phyloP scores from a whole-genome alignment of 345 rosid genomes.

The Dipteronia dyeriana region DNA sequence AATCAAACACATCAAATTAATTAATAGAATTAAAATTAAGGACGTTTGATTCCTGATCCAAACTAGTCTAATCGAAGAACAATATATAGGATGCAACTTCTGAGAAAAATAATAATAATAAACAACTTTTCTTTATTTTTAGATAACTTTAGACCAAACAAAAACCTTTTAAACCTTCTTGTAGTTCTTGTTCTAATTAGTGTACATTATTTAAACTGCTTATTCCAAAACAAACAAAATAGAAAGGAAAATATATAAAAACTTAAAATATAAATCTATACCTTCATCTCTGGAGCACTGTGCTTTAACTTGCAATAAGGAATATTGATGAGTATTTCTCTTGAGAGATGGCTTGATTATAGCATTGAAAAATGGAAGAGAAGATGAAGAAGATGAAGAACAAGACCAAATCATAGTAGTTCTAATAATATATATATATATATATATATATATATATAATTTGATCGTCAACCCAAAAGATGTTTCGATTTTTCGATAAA shows the following conservation, averaged over 20 bases:
- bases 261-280: background rate
- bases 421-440: background rate
- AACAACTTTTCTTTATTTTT: no score
- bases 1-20: background rate
- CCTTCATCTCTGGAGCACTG: conserved; percentile 43
- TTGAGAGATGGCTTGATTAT: conserved; percentile 7
- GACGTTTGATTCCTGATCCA: no score
- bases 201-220: no score
- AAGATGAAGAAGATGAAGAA: conserved; percentile 11
- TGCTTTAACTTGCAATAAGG: conserved; percentile 29
- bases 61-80: no score
- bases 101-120: no score
- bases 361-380: conserved; percentile 2
- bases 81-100: no score
- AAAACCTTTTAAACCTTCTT: no score
- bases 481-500: background rate
- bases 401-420: background rate
- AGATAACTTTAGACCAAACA: no score
- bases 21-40: no score
- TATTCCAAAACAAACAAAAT: no score
- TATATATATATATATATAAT: background rate
- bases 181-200: no score
- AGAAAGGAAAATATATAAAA: no score
- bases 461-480: background rate
- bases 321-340: conserved; percentile 1